Evolutionary conservation across 805 yeast species (phyloP).

Genomic region (Sporopachydermia quercuum): DNA sequence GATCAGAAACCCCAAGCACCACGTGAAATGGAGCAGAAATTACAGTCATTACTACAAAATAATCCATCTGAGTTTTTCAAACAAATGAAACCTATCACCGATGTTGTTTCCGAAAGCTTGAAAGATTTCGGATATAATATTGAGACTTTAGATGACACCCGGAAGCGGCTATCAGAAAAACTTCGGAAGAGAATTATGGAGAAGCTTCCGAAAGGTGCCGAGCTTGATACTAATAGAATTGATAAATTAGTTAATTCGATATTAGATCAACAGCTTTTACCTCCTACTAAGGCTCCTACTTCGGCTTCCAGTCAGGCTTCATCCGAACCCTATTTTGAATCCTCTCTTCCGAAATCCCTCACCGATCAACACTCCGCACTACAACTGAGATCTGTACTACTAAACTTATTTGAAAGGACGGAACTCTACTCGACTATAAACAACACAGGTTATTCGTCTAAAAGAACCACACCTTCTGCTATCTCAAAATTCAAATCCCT

Average conservation of each 20-base stretch:
- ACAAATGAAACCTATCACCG: conserved; percentile 7
- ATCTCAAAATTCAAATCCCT: conserved; percentile 12
- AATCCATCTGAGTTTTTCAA: background rate
- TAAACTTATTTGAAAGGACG: background rate
- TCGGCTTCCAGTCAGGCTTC: too few relatives aligned
- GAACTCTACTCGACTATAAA: background rate
- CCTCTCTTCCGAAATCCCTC: too few relatives aligned
- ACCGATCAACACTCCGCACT: too few relatives aligned
- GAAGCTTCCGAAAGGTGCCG: conserved; percentile 33
- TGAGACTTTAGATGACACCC: conserved; percentile 42
- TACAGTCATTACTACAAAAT: conserved; percentile 1
- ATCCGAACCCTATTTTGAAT: too few relatives aligned
- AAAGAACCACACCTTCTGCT: background rate
- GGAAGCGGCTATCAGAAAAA: conserved; percentile 41
- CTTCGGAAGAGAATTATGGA: conserved; percentile 47
- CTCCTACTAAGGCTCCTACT: too few relatives aligned
- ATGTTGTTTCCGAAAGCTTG: conserved; percentile 7
- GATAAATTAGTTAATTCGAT: background rate
- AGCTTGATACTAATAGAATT: background rate
- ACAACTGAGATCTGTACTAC: too few relatives aligned
- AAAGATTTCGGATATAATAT: background rate
- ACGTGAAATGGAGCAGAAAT: too few relatives aligned
- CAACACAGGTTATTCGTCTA: background rate
- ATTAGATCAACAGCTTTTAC: too few relatives aligned
- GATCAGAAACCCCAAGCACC: too few relatives aligned